phyloP scores from a whole-genome alignment of 208 protist species.

The Crithidia expoeki region DNA sequence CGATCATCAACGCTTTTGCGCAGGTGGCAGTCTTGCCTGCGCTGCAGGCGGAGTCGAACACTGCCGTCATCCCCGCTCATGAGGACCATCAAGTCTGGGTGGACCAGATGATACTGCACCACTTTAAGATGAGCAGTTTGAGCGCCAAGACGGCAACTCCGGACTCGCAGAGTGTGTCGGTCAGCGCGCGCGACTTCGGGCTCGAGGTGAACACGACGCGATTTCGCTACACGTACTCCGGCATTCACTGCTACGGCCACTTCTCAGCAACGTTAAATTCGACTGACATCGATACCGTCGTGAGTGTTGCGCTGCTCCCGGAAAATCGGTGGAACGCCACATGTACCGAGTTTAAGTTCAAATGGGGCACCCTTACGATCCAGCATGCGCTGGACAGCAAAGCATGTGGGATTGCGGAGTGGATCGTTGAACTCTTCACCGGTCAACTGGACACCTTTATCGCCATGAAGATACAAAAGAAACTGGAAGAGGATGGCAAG shows the following conservation, averaged over 20 bases:
- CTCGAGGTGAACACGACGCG: conserved; percentile 50
- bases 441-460: conserved; percentile 63
- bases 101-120: conserved; percentile 46
- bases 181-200: conserved; percentile 29
- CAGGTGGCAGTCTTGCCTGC: conserved; percentile 16
- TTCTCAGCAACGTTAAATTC: conserved; percentile 41
- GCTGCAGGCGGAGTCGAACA: conserved; percentile 29
- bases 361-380: conserved; percentile 50
- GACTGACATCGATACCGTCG: conserved; percentile 29
- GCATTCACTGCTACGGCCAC: conserved; percentile 37
- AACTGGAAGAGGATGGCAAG: conserved; percentile 34
- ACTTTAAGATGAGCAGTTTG: conserved; percentile 39
- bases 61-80: conserved; percentile 42
- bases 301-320: conserved; percentile 29
- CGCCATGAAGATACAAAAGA: conserved; percentile 35
- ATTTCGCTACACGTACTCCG: conserved; percentile 44
- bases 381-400: conserved; percentile 48
- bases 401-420: conserved; percentile 49
- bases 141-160: conserved; percentile 25
- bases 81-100: conserved; percentile 42
- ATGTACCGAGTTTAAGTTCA: conserved; percentile 23
- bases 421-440: conserved; percentile 50
- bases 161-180: conserved; percentile 33
- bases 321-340: conserved; percentile 44
- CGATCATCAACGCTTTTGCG: conserved; percentile 24